Evolutionary conservation across 1,139 yeast genomes (phyloP).

Genomic region (Blastobotrys serpentis): DNA sequence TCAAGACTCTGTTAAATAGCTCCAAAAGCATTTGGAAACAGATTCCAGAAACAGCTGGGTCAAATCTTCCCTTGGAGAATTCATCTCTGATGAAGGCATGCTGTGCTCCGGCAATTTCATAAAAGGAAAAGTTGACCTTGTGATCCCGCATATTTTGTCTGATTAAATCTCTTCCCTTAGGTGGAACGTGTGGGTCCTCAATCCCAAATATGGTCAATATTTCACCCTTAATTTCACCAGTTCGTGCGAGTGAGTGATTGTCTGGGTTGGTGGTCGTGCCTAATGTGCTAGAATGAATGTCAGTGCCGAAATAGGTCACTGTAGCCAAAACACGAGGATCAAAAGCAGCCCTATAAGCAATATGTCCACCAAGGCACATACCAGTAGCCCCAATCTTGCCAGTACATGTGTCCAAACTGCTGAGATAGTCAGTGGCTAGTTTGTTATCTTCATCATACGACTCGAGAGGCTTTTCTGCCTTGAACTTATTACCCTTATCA

Average conservation of each 20-base stretch:
- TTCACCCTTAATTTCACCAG: slow-evolving; percentile 46
- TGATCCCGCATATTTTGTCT: slow-evolving; percentile 60
- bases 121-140: slow-evolving; percentile 62
- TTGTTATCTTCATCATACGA: slow-evolving; percentile 76
- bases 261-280: slow-evolving; percentile 63
- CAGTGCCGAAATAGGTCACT: slow-evolving; percentile 80
- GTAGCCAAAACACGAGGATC: slow-evolving; percentile 66
- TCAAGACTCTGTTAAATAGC: slow-evolving; percentile 66
- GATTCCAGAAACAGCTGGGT: slow-evolving; percentile 67
- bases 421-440: slow-evolving; percentile 62
- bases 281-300: slow-evolving; percentile 63
- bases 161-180: slow-evolving; percentile 72
- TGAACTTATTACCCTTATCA: slow-evolving; percentile 68
- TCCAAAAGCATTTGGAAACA: slow-evolving; percentile 70
- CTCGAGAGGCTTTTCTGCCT: slow-evolving; percentile 62
- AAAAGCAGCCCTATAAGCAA: slow-evolving; percentile 71
- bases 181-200: slow-evolving; percentile 76
- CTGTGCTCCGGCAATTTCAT: slow-evolving; percentile 76
- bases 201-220: slow-evolving; percentile 72
- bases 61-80: slow-evolving; percentile 72
- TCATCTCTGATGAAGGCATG: slow-evolving; percentile 85
- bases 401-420: slow-evolving; percentile 58
- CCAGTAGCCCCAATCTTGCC: slow-evolving; percentile 82
- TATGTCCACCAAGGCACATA: slow-evolving; percentile 84
- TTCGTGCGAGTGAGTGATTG: slow-evolving; percentile 54